Conservation (phyloP, 208 protist genomes). For the Trypanosoma theileri region DNA sequence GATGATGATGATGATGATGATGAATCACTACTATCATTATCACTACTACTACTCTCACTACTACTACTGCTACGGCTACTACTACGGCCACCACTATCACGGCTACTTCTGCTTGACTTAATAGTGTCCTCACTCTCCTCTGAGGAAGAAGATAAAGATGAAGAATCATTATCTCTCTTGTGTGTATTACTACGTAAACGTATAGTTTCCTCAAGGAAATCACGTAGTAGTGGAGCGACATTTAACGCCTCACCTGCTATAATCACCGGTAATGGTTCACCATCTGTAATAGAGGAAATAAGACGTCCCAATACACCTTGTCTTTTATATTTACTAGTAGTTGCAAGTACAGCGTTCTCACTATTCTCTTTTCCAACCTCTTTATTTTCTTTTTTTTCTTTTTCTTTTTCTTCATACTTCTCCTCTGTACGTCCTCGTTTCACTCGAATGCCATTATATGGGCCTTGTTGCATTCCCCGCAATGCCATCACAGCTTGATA, state of each 20-base stretch:
- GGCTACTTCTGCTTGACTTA: too few species aligned
- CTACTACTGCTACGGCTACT: too few species aligned
- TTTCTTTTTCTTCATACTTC: background rate
- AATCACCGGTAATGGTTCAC: conserved; percentile 35
- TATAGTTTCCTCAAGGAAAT: conserved; percentile 37
- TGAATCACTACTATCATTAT: background rate
- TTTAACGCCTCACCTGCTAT: conserved; percentile 57
- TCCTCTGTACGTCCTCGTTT: conserved; percentile 8
- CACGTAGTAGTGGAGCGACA: conserved; percentile 39
- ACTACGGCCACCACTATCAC: too few species aligned
- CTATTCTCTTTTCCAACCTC: background rate
- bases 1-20: conserved; percentile 6
- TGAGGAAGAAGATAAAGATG: conserved; percentile 19
- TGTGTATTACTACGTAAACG: conserved; percentile 16
- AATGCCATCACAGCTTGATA: conserved; percentile 16
- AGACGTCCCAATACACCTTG: conserved; percentile 37
- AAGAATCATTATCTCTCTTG: background rate
- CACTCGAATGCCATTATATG: background rate
- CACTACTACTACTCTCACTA: too few species aligned
- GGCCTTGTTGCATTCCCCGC: background rate
- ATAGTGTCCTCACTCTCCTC: background rate
- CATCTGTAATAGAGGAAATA: conserved; percentile 38
- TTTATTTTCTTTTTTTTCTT: background rate
- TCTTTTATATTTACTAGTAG: background rate
- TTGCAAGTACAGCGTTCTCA: too few species aligned